Percentiles rank a stretch among this genome's conserved stretches.
phyloP scores from a whole-genome alignment of 179 eudicot genomes.

The Patellifolia procumbens region DNA sequence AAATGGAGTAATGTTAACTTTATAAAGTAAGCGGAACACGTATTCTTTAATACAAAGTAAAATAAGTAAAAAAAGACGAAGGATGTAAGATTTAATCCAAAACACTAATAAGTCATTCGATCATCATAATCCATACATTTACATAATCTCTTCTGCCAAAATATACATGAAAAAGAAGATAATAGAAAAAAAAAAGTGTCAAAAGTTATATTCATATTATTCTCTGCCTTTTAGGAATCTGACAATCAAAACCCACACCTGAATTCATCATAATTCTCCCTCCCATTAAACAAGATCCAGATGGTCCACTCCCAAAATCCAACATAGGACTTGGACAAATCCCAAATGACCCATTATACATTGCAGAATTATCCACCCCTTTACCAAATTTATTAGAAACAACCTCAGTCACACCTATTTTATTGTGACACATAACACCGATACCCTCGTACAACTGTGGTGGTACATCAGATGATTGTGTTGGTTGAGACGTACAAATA shows the following conservation, averaged over 20 bases:
- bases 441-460: not conserved
- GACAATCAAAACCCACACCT: slow-evolving; percentile 25
- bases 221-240: slow-evolving; percentile 37
- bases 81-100: not conserved
- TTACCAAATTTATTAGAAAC: slow-evolving; percentile 7
- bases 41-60: too few species aligned
- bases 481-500: not conserved
- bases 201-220: slow-evolving; percentile 14
- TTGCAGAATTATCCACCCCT: slow-evolving; percentile 15
- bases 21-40: too few species aligned
- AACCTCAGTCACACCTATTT: not conserved
- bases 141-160: slow-evolving; percentile 16
- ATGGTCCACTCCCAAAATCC: slow-evolving; percentile 35
- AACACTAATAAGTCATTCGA: not conserved
- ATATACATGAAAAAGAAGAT: slow-evolving; percentile 2
- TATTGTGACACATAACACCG: not conserved
- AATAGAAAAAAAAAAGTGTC: not conserved
- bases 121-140: not conserved
- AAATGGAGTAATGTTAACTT: not conserved
- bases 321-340: slow-evolving; percentile 27
- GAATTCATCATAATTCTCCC: slow-evolving; percentile 21
- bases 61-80: too few species aligned
- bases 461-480: not conserved
- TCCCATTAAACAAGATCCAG: slow-evolving; percentile 25
- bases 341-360: slow-evolving; percentile 36